Percentiles rank a stretch among this genome's conserved stretches.
phyloP scores from a whole-genome alignment of 345 rosid species.

The Melastoma malabathricum region DNA sequence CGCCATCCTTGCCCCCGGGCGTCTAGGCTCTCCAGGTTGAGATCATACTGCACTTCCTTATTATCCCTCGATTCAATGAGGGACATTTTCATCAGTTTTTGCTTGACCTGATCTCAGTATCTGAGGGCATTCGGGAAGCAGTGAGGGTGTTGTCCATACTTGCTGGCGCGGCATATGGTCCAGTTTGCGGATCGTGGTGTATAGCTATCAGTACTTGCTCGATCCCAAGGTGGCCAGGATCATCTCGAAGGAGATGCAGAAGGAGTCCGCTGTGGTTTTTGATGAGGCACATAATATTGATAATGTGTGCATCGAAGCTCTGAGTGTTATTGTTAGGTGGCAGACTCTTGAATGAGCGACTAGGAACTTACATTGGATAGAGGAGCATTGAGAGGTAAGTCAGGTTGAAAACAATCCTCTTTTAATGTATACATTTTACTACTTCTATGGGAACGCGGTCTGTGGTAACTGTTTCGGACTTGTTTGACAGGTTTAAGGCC shows the following conservation, averaged over 20 bases:
- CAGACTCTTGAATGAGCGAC: slow-evolving; percentile 92
- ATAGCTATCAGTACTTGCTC: slow-evolving; percentile 91
- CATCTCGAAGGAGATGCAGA: slow-evolving; percentile 93
- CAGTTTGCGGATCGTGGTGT: slow-evolving; percentile 88
- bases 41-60: too few species aligned
- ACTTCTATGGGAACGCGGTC: too few species aligned
- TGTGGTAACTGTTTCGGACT: slow-evolving; percentile 6
- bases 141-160: slow-evolving; percentile 91
- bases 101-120: slow-evolving; percentile 30
- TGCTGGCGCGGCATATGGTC: slow-evolving; percentile 87
- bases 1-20: slow-evolving; percentile 86
- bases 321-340: slow-evolving; percentile 84
- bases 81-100: too few species aligned
- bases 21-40: slow-evolving; percentile 83
- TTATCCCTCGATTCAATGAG: too few species aligned
- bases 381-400: slow-evolving; percentile 76
- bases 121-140: slow-evolving; percentile 72
- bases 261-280: slow-evolving; percentile 87
- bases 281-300: slow-evolving; percentile 98
- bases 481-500: slow-evolving; percentile 85
- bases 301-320: slow-evolving; percentile 94
- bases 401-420: too few species aligned
- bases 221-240: slow-evolving; percentile 98
- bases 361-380: slow-evolving; percentile 63
- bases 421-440: too few species aligned